Conservation (phyloP, 2,329 filamentous ascomycete genomes). For the Lachnellula suecica region DNA sequence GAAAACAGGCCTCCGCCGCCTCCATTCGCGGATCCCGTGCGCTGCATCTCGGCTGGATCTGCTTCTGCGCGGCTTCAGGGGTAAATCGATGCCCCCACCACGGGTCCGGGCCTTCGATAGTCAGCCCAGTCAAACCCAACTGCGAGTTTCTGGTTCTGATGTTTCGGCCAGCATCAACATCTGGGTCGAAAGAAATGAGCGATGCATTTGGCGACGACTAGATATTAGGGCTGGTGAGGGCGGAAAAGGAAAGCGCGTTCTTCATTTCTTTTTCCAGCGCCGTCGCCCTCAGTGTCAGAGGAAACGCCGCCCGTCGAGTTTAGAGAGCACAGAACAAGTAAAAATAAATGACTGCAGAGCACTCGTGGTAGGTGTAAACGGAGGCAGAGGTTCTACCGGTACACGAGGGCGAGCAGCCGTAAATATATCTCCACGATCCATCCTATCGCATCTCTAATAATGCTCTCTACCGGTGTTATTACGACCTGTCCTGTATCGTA, state of each 20-base stretch:
- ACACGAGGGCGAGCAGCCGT: neutral
- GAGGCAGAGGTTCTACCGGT: neutral
- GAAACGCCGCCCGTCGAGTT: neutral
- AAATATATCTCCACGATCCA: too few species aligned
- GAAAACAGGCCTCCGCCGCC: constrained; percentile 15
- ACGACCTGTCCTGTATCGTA: too few species aligned
- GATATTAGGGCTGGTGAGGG: neutral
- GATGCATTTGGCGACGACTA: neutral
- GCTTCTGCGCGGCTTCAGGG: neutral
- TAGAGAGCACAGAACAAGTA: neutral
- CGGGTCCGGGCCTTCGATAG: neutral
- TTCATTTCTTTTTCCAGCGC: neutral
- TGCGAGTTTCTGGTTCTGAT: neutral
- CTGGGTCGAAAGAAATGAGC: neutral
- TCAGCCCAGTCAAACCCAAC: neutral
- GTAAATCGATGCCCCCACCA: neutral
- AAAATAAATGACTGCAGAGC: too few species aligned
- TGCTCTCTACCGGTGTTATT: too few species aligned
- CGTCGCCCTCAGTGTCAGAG: neutral
- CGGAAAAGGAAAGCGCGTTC: neutral
- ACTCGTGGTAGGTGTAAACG: too few species aligned
- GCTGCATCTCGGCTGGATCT: constrained; percentile 14
- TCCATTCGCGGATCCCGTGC: constrained; percentile 11
- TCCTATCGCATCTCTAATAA: too few species aligned
- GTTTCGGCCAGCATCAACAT: neutral